Evolutionary conservation across 352 stramenopile species (phyloP), one percentile per base, ranked within the genome.

Genomic region (Globisporangium splendens): DNA sequence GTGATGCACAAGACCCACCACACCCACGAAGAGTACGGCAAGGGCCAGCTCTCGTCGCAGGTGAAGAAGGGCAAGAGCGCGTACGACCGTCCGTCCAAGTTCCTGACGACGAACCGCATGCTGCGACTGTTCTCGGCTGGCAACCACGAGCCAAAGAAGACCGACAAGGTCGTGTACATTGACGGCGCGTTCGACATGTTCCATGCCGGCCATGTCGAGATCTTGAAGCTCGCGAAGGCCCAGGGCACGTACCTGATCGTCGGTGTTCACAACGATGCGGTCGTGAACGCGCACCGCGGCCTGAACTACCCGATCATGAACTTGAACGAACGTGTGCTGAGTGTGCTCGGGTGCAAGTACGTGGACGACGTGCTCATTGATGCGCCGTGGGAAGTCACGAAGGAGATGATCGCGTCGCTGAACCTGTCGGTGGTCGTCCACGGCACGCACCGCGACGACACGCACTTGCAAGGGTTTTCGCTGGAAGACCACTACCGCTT

Each of bases 141-240:
- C 59, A 90, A 94, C 68, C 83, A 89, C 58, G 83, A 93, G 63
- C 96, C 97, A 4, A 81, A 77, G 56, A 88, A 90, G 56, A 79
- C 72, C 42, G 96, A 97, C 75, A 87, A 79, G 46, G 82, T 99
- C 24, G 95, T 99, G 64, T 99, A 99, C 77, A 97, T 99, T 59
- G 95, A 98, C 75, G 97, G 97, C 52, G 87, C 91, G 20, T 99
- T 96, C 75, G 97, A 99, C 75, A 98, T 99, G 90, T 99, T 99
- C 80, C 97, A 99, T 75, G 89, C 93, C 17, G 97, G 96, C 52
- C 96, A 99, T 72, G 94, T 99, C 15, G 87, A 96, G 60, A 96
- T 98, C 54, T 69, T 99, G 35, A 96, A 98, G 79, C 78, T 86
- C 14, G 93, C 93, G 8, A 97, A 96, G 59, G 66, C 91, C 63